These are phyloP conservation scores for Colletotrichum phormii DNA, from an alignment of 2,329 filamentous ascomycete species.

Conservation along the genomic window DNA sequence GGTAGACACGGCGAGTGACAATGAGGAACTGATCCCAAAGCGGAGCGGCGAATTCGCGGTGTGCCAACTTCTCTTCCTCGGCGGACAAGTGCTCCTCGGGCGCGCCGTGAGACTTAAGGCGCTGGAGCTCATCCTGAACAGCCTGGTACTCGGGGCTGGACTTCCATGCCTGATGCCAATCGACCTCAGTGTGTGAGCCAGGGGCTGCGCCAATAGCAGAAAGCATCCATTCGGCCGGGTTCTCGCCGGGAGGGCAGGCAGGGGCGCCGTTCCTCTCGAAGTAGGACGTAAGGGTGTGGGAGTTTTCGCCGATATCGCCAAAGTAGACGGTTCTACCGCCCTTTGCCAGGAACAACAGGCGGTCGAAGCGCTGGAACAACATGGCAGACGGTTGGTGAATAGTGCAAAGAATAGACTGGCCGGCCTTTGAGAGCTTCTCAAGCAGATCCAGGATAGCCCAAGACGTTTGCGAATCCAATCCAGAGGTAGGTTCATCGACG, in stretches of 20 bases:
- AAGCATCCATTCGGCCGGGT: conserved; percentile 65
- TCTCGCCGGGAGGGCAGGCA: conserved; percentile 60
- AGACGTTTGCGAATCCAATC: conserved; percentile 79
- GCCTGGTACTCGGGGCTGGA: conserved; percentile 52
- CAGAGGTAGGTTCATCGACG: conserved; percentile 82
- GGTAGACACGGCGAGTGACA: conserved; percentile 69
- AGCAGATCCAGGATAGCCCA: conserved; percentile 80
- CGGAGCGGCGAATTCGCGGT: conserved; percentile 70
- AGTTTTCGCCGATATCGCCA: conserved; percentile 64
- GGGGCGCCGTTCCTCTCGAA: conserved; percentile 62
- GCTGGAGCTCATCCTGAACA: conserved; percentile 39
- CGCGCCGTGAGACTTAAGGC: conserved; percentile 18
- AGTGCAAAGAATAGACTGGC: conserved; percentile 55
- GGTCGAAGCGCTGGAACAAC: conserved; percentile 39
- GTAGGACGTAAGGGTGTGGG: conserved; percentile 60
- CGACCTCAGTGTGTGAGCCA: conserved; percentile 57
- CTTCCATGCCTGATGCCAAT: conserved; percentile 60
- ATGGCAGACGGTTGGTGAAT: conserved; percentile 40
- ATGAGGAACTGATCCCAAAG: conserved; percentile 64
- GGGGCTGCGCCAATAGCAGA: conserved; percentile 48
- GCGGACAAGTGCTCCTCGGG: not conserved
- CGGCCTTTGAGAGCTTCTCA: conserved; percentile 68
- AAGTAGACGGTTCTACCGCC: conserved; percentile 60
- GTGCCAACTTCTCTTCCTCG: not conserved
- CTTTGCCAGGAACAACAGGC: conserved; percentile 36